phyloP scores from a whole-genome alignment of 2,329 filamentous ascomycete genomes.

The Phaeosphaeria sp. region DNA sequence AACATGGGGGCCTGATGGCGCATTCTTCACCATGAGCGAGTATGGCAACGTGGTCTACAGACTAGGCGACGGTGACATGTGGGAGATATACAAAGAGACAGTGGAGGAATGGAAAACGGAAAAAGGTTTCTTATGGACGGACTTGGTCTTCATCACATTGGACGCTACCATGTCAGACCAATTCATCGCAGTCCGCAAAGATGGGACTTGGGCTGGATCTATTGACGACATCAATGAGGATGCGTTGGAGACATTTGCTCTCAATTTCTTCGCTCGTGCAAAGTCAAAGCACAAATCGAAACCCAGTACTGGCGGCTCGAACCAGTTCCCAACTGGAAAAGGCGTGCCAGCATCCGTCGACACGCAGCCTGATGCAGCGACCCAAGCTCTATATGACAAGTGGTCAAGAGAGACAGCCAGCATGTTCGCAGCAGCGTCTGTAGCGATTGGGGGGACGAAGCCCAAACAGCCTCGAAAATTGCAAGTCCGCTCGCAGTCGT shows the following conservation, averaged over 20 bases:
- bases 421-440: slow-evolving; percentile 35
- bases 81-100: slow-evolving; percentile 43
- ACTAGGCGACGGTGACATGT: slow-evolving; percentile 30
- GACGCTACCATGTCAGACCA: slow-evolving; percentile 39
- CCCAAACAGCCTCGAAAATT: slow-evolving; percentile 28
- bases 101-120: slow-evolving; percentile 45
- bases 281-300: slow-evolving; percentile 25
- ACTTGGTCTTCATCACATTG: slow-evolving; percentile 39
- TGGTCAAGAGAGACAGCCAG: slow-evolving; percentile 38
- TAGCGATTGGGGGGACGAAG: slow-evolving; percentile 22
- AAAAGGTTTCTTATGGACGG: slow-evolving; percentile 37
- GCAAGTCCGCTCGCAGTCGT: slow-evolving; percentile 42
- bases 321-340: slow-evolving; percentile 2
- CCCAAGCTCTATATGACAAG: slow-evolving; percentile 35
- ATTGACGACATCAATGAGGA: slow-evolving; percentile 44
- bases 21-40: slow-evolving; percentile 47
- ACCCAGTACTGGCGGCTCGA: slow-evolving; percentile 11
- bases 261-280: slow-evolving; percentile 37
- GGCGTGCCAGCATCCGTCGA: slow-evolving; percentile 3
- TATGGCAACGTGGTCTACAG: slow-evolving; percentile 42
- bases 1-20: slow-evolving; percentile 39
- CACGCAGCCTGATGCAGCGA: slow-evolving; percentile 22
- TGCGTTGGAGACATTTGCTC: slow-evolving; percentile 38
- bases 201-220: slow-evolving; percentile 45
- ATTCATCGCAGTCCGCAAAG: slow-evolving; percentile 43